Conservation (phyloP, 208 protist species). For the Tritrichomonas musculus region DNA sequence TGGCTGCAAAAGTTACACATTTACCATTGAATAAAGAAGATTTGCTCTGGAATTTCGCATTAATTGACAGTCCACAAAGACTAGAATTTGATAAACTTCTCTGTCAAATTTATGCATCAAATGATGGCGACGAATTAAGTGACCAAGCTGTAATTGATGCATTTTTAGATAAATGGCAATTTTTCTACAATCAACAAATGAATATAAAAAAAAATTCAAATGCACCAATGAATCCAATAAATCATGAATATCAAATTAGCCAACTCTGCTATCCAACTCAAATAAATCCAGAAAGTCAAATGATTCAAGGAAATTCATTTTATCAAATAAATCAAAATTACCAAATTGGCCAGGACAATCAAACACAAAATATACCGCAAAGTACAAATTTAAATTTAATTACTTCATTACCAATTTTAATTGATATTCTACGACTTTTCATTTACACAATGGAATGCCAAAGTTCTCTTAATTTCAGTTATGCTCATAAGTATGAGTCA, state of each 20-base stretch:
- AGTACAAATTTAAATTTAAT: too few species aligned
- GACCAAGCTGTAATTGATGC: background rate
- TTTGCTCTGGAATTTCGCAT: background rate
- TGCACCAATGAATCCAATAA: too few species aligned
- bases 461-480: too few species aligned
- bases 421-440: too few species aligned
- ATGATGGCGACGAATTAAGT: background rate
- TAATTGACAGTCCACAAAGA: background rate
- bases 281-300: background rate
- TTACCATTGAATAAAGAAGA: background rate
- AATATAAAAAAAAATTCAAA: too few species aligned
- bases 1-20: background rate
- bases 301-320: too few species aligned
- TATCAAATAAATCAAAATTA: too few species aligned
- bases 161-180: background rate
- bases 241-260: background rate
- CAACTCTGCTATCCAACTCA: background rate
- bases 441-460: too few species aligned
- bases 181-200: background rate
- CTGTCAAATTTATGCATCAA: background rate
- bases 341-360: too few species aligned
- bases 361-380: too few species aligned
- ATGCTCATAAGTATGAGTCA: background rate
- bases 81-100: background rate
- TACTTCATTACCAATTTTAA: too few species aligned